Evolutionary conservation across 345 rosid genomes (phyloP).

Genomic region (Passiflora organensis): DNA sequence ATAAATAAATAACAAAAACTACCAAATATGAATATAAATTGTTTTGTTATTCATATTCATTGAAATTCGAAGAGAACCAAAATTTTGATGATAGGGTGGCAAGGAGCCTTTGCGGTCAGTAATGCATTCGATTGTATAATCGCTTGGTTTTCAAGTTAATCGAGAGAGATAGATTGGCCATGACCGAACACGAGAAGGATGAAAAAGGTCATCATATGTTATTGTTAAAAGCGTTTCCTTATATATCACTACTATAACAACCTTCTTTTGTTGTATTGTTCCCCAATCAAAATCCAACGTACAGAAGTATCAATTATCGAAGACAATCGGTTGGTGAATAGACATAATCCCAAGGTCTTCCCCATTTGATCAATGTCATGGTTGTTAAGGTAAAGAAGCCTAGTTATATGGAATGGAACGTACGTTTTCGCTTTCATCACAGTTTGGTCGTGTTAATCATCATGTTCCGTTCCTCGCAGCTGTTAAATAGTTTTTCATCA

Average conservation of each 20-base stretch:
- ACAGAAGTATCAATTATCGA: neutral
- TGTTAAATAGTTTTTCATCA: slow-evolving; percentile 2
- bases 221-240: slow-evolving; percentile 29
- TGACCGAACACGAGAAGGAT: neutral
- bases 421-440: slow-evolving; percentile 27
- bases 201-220: slow-evolving; percentile 16
- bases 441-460: slow-evolving; percentile 13
- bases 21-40: no score
- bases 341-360: neutral
- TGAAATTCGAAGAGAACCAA: no score
- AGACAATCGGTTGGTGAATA: slow-evolving; percentile 24
- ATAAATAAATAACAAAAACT: no score
- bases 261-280: slow-evolving; percentile 10
- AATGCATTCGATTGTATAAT: slow-evolving; percentile 25
- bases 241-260: slow-evolving; percentile 39
- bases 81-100: neutral
- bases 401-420: slow-evolving; percentile 2
- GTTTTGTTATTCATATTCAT: no score
- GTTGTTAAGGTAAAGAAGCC: slow-evolving; percentile 13
- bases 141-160: slow-evolving; percentile 35
- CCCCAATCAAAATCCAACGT: slow-evolving; percentile 3
- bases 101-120: slow-evolving; percentile 26
- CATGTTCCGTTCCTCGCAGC: slow-evolving; percentile 1
- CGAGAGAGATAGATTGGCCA: slow-evolving; percentile 7
- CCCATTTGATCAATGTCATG: slow-evolving; percentile 7